Evolutionary conservation across 148 eudicot genomes (phyloP).

Genomic region (Pharnaceum exiguum): DNA sequence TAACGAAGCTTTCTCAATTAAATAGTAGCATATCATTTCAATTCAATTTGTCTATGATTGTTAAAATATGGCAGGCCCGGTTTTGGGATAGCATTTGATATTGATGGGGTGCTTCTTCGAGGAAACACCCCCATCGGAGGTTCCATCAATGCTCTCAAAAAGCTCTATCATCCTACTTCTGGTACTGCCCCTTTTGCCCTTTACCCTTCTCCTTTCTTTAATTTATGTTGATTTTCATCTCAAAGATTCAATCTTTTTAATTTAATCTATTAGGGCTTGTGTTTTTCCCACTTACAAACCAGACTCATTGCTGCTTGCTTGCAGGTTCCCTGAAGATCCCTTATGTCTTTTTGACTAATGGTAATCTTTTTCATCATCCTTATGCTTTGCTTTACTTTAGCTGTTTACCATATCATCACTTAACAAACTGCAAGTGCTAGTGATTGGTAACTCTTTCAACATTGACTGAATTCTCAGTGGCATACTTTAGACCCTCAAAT

Average conservation of each 20-base stretch:
- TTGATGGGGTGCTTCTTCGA: slow-evolving; percentile 67
- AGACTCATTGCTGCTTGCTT: background rate
- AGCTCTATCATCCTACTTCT: slow-evolving; percentile 22
- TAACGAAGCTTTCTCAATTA: too few species aligned
- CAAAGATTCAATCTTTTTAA: background rate
- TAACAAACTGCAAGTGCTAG: background rate
- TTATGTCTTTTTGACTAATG: slow-evolving; percentile 76
- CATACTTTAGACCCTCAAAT: too few species aligned
- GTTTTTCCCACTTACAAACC: background rate
- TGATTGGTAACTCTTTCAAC: too few species aligned
- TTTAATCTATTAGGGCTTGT: too few species aligned
- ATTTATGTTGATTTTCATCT: background rate
- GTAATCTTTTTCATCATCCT: slow-evolving; percentile 26
- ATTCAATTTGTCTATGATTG: background rate
- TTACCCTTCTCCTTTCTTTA: background rate
- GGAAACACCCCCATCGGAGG: slow-evolving; percentile 53
- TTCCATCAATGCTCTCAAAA: slow-evolving; percentile 38
- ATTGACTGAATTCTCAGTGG: too few species aligned
- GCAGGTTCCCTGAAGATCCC: slow-evolving; percentile 70
- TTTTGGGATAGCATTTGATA: slow-evolving; percentile 73
- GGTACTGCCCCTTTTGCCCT: background rate
- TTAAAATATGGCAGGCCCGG: slow-evolving; percentile 18
- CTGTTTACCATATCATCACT: background rate
- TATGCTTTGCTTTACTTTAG: background rate
- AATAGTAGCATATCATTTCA: too few species aligned